Percentiles rank a stretch among this genome's conserved stretches.
These are phyloP conservation scores for Backusella macrospora DNA, from an alignment of 192 early-diverging fungal species.

Conservation along the genomic window DNA sequence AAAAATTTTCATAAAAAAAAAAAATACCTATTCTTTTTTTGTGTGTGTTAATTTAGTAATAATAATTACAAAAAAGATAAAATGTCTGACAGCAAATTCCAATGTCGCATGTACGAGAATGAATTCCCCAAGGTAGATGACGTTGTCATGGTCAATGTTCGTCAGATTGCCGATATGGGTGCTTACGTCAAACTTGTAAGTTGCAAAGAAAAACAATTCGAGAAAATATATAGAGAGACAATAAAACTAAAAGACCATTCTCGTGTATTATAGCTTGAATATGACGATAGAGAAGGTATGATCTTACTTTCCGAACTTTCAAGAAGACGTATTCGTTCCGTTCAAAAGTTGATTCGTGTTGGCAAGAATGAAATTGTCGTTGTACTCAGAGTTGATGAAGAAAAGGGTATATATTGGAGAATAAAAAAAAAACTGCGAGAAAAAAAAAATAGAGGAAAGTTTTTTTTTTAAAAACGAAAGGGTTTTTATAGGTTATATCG, in stretches of 20 bases:
- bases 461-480: background rate
- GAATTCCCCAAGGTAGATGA: slow-evolving; percentile 93
- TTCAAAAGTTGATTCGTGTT: slow-evolving; percentile 94
- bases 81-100: slow-evolving; percentile 41
- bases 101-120: slow-evolving; percentile 94
- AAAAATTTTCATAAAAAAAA: background rate
- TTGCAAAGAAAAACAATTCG: background rate
- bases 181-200: slow-evolving; percentile 89
- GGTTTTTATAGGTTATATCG: slow-evolving; percentile 83
- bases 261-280: slow-evolving; percentile 67
- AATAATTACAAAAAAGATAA: background rate
- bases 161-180: slow-evolving; percentile 93
- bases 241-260: background rate
- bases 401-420: slow-evolving; percentile 70
- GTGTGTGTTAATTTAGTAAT: background rate
- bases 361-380: slow-evolving; percentile 92
- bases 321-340: slow-evolving; percentile 92
- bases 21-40: slow-evolving; percentile 13
- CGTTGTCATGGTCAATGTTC: slow-evolving; percentile 96
- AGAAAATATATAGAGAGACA: too few species aligned
- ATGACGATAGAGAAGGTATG: slow-evolving; percentile 98
- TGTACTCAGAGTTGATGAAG: slow-evolving; percentile 94
- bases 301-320: slow-evolving; percentile 93
- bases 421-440: too few species aligned
- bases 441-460: background rate